phyloP scores from a whole-genome alignment of 2,329 filamentous ascomycete species.

The Fusarium sp. region DNA sequence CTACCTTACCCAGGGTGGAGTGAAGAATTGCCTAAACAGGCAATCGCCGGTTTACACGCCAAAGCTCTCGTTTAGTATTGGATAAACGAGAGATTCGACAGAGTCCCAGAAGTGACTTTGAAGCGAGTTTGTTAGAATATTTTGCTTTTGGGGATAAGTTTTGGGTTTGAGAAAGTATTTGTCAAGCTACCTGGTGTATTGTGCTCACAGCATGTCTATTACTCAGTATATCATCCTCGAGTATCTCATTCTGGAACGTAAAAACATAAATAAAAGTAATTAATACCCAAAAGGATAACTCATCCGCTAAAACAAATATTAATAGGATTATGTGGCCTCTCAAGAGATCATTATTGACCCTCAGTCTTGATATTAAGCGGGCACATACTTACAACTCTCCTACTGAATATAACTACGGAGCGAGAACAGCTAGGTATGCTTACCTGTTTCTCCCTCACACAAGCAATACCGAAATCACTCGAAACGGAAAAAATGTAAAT shows the following conservation, averaged over 20 bases:
- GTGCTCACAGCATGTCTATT: background rate
- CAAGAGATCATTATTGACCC: background rate
- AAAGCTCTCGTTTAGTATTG: background rate
- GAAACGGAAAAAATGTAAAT: background rate
- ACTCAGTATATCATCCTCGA: background rate
- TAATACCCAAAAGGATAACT: background rate
- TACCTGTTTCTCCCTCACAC: background rate
- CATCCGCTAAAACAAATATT: background rate
- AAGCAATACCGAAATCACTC: background rate
- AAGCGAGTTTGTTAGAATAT: background rate
- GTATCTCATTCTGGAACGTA: too few species aligned
- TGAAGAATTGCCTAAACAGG: conserved; percentile 33
- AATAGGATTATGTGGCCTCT: too few species aligned
- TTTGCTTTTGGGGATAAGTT: background rate
- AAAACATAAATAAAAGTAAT: too few species aligned
- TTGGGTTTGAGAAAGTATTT: background rate
- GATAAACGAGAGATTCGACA: background rate
- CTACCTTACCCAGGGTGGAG: conserved; percentile 1
- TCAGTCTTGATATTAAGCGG: background rate
- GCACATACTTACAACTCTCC: background rate
- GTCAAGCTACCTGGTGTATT: background rate
- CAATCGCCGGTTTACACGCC: conserved; percentile 21
- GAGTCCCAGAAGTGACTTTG: background rate
- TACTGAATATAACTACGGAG: background rate
- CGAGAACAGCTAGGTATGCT: background rate